Conservation (phyloP, 208 protist genomes). For the Vickermania spadyakhi region DNA sequence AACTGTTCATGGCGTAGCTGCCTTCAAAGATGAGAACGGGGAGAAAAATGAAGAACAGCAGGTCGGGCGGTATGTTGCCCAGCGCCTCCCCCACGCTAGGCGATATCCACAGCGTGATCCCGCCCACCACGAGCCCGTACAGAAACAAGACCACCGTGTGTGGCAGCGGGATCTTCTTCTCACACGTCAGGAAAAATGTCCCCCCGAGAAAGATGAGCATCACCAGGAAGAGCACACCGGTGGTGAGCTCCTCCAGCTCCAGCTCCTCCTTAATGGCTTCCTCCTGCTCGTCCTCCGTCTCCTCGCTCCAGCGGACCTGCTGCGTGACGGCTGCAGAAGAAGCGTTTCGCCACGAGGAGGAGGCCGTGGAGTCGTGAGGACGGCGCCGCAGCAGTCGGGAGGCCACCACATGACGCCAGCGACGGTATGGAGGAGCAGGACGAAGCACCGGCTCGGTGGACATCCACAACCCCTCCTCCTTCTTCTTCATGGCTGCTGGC, state of each 20-base stretch:
- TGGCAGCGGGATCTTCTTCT: constrained; percentile 43
- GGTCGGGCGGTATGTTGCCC: constrained; percentile 57
- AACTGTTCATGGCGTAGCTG: constrained; percentile 74
- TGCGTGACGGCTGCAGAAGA: too few relatives aligned
- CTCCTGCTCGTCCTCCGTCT: too few relatives aligned
- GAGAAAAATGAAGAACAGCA: constrained; percentile 86
- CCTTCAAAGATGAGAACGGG: constrained; percentile 87
- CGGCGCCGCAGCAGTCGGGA: too few relatives aligned
- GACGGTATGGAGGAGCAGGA: too few relatives aligned
- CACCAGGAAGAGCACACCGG: constrained; percentile 45
- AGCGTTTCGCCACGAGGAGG: too few relatives aligned
- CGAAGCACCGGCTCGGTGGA: too few relatives aligned
- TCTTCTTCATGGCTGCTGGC: too few relatives aligned
- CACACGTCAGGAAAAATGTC: constrained; percentile 61
- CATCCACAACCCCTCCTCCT: too few relatives aligned
- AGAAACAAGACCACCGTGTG: constrained; percentile 79
- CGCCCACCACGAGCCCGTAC: constrained; percentile 68
- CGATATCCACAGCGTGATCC: constrained; percentile 28
- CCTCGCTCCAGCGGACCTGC: too few relatives aligned
- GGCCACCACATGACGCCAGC: too few relatives aligned
- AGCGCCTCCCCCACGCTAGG: constrained; percentile 41
- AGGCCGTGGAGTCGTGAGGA: too few relatives aligned
- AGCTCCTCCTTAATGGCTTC: not conserved
- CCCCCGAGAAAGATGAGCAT: constrained; percentile 70
- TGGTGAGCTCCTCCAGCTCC: constrained; percentile 9